These are phyloP conservation scores for Teunomyces panamensis DNA, from an alignment of 805 yeast genomes.

Conservation along the genomic window DNA sequence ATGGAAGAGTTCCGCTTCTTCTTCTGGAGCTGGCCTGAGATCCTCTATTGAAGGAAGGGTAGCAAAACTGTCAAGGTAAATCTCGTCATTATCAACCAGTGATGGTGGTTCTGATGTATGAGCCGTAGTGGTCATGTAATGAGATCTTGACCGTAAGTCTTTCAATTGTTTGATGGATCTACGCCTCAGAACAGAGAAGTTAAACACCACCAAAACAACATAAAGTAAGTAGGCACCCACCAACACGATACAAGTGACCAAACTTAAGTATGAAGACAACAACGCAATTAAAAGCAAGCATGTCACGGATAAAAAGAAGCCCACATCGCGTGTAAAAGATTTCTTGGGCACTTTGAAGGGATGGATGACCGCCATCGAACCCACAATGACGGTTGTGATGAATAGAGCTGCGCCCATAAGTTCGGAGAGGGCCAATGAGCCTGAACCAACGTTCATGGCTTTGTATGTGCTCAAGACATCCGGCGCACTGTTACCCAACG, in stretches of 20 bases:
- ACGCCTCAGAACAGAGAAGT: constrained; percentile 18
- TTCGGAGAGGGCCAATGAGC: constrained; percentile 83
- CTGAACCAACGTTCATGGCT: constrained; percentile 71
- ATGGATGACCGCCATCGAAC: constrained; percentile 65
- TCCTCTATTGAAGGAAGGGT: constrained; percentile 29
- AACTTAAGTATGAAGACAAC: constrained; percentile 51
- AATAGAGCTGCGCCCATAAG: constrained; percentile 88
- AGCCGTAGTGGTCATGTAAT: constrained; percentile 7
- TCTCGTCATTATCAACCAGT: constrained; percentile 11
- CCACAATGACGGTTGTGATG: constrained; percentile 75
- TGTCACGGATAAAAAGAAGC: constrained; percentile 53
- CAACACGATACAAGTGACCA: constrained; percentile 58
- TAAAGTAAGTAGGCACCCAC: constrained; percentile 55
- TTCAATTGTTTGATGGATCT: constrained; percentile 11
- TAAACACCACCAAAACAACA: constrained; percentile 40
- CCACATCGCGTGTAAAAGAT: constrained; percentile 59
- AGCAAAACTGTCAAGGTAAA: constrained; percentile 18
- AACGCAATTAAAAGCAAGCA: constrained; percentile 50
- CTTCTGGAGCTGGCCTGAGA: constrained; percentile 6
- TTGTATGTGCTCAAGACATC: constrained; percentile 83
- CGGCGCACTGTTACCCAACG: constrained; percentile 91
- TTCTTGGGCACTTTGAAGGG: constrained; percentile 57
- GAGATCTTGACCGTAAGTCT: constrained; percentile 22
- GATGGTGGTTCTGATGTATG: background rate
- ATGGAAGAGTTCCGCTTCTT: constrained; percentile 1